Base-by-base conservation (phyloP, 257 asterid genomes). In the Jacaranda copaia region DNA sequence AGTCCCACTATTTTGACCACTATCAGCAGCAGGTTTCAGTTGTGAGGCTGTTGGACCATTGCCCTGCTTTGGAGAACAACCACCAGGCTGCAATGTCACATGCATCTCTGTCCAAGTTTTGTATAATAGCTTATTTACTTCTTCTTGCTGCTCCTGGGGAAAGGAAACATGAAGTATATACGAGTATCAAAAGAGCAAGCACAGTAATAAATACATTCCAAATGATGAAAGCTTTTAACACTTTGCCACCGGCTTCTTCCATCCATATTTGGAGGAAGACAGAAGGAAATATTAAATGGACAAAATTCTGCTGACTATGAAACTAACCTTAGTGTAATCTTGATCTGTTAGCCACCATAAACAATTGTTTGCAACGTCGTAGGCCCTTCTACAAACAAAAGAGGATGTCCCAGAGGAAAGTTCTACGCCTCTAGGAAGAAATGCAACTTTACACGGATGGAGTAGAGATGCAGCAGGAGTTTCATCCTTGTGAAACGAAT, bases 381-480 rank as follows among this genome's bases (percentile, higher is more conserved):
- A 91, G 68, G 86, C 90, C 18, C 96, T 88, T 61, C 89, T 88
- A 73, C 97, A 91, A 70, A 88, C 87, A 81, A 87, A 90, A 63
- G 93, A 87, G 75, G 93, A 89, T 84, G 81, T 81, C 88, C 87
- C 85, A 32, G 82, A 18, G 48, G 91, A 90, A 81, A 89, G 91
- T 81, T 84, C 91, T 77, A 79, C 88, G 69, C 92, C 90, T 84
- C 82, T 82, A 60, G 94, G 90, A 76, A 89, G 96, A 83, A 91
- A 89, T 69, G 93, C 91, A 84, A 89, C 95, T 85, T 85, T 89
- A 79, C 95, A 89, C 74, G 91, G 97, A 87, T 91, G 95, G 51
- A 91, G 89, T 80, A 89, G 83, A 20, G 92, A 89, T 74, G 92
- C 88, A 67, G 93, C 93, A 45, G 92, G 84, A 63, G 81, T 82